A percentile compares a stretch with the other conserved stretches of the same genome.
Evolutionary conservation across 2,329 filamentous ascomycete genomes (phyloP).

Genomic region (Ceratocystis huliohia): DNA sequence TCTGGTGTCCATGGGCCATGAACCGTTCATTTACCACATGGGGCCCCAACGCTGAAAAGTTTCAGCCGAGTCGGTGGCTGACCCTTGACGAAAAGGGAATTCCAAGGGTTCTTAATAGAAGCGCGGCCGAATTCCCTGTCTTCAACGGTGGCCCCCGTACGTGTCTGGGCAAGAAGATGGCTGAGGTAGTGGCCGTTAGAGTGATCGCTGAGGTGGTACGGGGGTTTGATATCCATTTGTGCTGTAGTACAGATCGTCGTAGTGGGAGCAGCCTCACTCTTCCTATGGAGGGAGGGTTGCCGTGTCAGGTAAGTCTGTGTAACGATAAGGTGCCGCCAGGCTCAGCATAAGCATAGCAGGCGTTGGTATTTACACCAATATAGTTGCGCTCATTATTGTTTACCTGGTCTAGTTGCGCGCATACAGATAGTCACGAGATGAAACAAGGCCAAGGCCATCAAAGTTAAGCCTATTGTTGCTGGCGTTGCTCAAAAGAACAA

Average conservation of each 20-base stretch:
- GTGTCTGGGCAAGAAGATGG: conserved; percentile 53
- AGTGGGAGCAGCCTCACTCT: conserved; percentile 46
- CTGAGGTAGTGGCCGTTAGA: conserved; percentile 46
- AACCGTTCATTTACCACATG: conserved; percentile 44
- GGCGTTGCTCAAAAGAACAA: neutral
- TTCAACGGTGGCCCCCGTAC: conserved; percentile 51
- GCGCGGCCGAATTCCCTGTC: conserved; percentile 46
- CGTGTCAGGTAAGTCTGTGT: conserved; percentile 30
- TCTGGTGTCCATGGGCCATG: conserved; percentile 55
- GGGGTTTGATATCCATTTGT: conserved; percentile 38
- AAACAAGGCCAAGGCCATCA: too few relatives aligned
- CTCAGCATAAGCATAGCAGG: neutral
- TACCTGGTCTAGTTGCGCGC: too few relatives aligned
- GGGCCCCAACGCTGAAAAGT: conserved; percentile 43
- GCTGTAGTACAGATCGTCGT: conserved; percentile 29
- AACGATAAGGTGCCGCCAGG: neutral
- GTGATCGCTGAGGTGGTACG: conserved; percentile 39
- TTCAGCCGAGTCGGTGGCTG: conserved; percentile 47
- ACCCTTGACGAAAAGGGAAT: conserved; percentile 24
- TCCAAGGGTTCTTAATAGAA: conserved; percentile 32
- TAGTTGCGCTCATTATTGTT: too few relatives aligned
- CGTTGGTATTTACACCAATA: too few relatives aligned
- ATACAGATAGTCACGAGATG: too few relatives aligned
- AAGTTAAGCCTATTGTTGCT: neutral
- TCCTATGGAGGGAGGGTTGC: conserved; percentile 50